phyloP scores from a whole-genome alignment of 345 rosid species.

The Erysimum cheiranthoides region DNA sequence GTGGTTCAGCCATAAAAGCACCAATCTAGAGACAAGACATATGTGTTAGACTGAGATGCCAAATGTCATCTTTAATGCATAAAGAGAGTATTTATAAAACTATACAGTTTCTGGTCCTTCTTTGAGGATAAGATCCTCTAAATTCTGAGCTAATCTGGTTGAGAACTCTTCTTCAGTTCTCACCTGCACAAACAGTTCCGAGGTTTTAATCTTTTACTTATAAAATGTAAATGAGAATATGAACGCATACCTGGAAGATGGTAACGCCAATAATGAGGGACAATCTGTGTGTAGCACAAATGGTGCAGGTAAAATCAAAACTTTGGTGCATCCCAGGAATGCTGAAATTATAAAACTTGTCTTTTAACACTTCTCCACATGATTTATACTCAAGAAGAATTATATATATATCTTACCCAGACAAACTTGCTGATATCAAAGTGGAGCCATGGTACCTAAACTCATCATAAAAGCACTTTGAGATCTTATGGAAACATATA shows the following conservation, averaged over 20 bases:
- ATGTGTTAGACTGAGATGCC: constrained; percentile 31
- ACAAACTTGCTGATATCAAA: constrained; percentile 87
- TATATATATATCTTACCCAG: constrained; percentile 62
- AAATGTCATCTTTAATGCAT: background rate
- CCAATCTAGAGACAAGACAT: constrained; percentile 68
- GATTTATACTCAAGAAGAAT: background rate
- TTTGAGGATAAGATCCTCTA: constrained; percentile 87
- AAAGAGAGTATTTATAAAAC: background rate
- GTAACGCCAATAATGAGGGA: constrained; percentile 97
- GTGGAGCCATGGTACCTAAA: constrained; percentile 95
- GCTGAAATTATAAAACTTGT: constrained; percentile 41
- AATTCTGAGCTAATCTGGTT: constrained; percentile 82
- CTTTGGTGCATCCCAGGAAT: constrained; percentile 90
- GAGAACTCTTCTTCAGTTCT: constrained; percentile 94
- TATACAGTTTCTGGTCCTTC: constrained; percentile 97
- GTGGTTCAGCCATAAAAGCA: constrained; percentile 96
- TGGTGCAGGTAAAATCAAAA: constrained; percentile 96
- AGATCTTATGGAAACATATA: constrained; percentile 15
- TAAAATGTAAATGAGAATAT: constrained; percentile 22
- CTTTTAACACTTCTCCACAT: constrained; percentile 6
- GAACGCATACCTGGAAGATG: constrained; percentile 92
- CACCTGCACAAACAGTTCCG: constrained; percentile 61
- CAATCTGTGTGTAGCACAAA: constrained; percentile 94
- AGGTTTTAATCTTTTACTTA: no score
- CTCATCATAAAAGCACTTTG: constrained; percentile 16